phyloP scores from a whole-genome alignment of 805 yeast species.

The Blastobotrys attinorum region DNA sequence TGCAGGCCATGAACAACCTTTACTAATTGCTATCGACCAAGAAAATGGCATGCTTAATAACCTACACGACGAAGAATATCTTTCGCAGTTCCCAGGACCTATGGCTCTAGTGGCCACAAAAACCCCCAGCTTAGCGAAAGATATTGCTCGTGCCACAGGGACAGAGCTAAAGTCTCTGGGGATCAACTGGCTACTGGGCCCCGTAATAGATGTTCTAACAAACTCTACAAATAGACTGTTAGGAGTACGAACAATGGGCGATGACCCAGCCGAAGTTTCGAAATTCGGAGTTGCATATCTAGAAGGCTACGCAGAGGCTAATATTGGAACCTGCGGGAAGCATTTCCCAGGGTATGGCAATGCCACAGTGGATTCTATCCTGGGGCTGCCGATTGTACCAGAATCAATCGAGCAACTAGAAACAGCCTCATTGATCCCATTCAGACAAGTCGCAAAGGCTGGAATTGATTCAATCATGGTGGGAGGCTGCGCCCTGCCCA shows the following conservation, averaged over 20 bases:
- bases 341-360: conserved; percentile 64
- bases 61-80: conserved; percentile 41
- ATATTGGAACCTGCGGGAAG: conserved; percentile 48
- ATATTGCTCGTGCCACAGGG: conserved; percentile 48
- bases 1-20: conserved; percentile 44
- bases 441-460: conserved; percentile 38
- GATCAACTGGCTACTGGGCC: conserved; percentile 48
- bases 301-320: conserved; percentile 46
- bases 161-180: conserved; percentile 48
- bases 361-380: conserved; percentile 48
- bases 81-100: conserved; percentile 57
- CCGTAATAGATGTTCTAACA: conserved; percentile 54
- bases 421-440: conserved; percentile 44
- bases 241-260: conserved; percentile 55
- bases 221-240: conserved; percentile 48
- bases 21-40: conserved; percentile 51
- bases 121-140: conserved; percentile 40
- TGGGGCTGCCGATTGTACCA: conserved; percentile 52
- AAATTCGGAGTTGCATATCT: conserved; percentile 46
- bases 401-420: conserved; percentile 48
- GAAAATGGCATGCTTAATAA: conserved; percentile 60
- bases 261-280: conserved; percentile 51
- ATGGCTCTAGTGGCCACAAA: conserved; percentile 57
- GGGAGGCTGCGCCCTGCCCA: conserved; percentile 60
- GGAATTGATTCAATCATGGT: conserved; percentile 49